Percentiles rank a stretch among this genome's conserved stretches.
Conservation (phyloP, 129 eudicot species). For the Saposhnikovia divaricata region DNA sequence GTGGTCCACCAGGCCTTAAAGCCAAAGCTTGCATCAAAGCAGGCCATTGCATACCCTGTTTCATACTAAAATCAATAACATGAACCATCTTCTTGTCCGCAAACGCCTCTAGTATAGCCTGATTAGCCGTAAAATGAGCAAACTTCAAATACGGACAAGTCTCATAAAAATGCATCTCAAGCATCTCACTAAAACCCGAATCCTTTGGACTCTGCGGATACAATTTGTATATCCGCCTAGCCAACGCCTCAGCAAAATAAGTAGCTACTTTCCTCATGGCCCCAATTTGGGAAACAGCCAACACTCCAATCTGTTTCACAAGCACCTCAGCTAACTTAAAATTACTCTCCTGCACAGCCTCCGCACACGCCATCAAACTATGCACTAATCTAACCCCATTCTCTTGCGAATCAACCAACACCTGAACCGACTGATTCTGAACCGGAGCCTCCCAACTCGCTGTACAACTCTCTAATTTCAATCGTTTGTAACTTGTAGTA, state of each 20-base stretch:
- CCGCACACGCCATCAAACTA: constrained; percentile 75
- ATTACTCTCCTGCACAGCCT: constrained; percentile 53
- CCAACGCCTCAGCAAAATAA: constrained; percentile 73
- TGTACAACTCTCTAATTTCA: constrained; percentile 18
- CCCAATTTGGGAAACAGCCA: constrained; percentile 67
- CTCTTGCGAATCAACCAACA: constrained; percentile 65
- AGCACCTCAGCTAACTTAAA: constrained; percentile 48
- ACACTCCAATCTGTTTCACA: constrained; percentile 49
- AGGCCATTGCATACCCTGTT: constrained; percentile 28
- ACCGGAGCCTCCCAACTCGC: constrained; percentile 8
- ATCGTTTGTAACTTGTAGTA: constrained; percentile 20
- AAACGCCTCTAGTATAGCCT: background rate
- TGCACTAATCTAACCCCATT: constrained; percentile 70
- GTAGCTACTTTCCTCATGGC: constrained; percentile 80
- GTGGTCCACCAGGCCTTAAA: constrained; percentile 21
- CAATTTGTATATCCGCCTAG: constrained; percentile 33
- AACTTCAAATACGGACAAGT: constrained; percentile 5
- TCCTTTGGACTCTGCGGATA: background rate
- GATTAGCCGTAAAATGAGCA: constrained; percentile 10
- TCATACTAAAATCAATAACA: constrained; percentile 27
- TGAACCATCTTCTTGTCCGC: constrained; percentile 9
- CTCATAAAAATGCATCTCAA: constrained; percentile 11
- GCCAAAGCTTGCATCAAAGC: constrained; percentile 25
- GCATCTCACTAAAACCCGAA: background rate
- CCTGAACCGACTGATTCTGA: constrained; percentile 23